Evolutionary conservation across 192 early-diverging fungal species (phyloP), one percentile per base, ranked within the genome.

Genomic region (Gigaspora rosea): DNA sequence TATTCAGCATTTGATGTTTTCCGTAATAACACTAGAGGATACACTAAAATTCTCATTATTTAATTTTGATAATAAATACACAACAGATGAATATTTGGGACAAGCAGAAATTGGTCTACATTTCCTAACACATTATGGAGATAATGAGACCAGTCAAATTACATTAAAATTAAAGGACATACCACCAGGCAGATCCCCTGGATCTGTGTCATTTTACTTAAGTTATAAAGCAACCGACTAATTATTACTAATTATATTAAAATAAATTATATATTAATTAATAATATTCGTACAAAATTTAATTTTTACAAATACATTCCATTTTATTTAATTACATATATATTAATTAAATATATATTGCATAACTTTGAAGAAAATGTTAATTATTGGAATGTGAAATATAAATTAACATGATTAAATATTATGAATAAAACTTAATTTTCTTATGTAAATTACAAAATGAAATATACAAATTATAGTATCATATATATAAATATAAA

Each of bases 11-110:
- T 51, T 75, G 41, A 56, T 64, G 41, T 75, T 75, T 64, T 64
- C 73, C 7, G 73, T 75, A 13, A 63, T 54, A 51, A 75, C 73
- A 15, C 50, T 75, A 33, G 73, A 75, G 7, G 73, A 75, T 75
- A 75, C 61, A 18, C 32, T 75, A 36, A 75, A 64, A 75, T 18
- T 75, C 8, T 64, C 73, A 5, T 20, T 75, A 27, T 75, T 41
- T 64, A 62, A 75, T 32, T 64, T 51, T 64, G 73, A 75, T 75
- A 27, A 27, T 27, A 75, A 75, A 46, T 50, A 64, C 50, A 51
- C 58, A 46, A 46, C 48, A 52, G 61, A 75, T 51, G 73, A 61
- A 75, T 75, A 75, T 18, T 48, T 75, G 3, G 73, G 73, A 0
- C 59, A 75, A 75, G 73, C 73, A 12, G 58, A 62, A 64, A 75